phyloP scores from a whole-genome alignment of 495 filamentous ascomycete species.

The Talaromyces trachyspermus region DNA sequence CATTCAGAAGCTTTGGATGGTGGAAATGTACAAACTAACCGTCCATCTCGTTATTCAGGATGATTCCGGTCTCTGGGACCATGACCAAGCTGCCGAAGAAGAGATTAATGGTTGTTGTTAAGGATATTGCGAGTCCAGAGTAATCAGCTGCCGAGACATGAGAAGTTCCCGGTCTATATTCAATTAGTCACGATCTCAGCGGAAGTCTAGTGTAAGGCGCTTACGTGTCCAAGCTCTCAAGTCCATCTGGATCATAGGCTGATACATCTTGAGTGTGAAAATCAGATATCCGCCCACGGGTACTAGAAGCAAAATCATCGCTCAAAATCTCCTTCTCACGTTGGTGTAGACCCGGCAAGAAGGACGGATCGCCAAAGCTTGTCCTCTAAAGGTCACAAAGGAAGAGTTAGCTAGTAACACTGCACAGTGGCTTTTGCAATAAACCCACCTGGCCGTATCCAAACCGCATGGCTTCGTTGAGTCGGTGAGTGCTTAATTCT shows the following conservation, averaged over 20 bases:
- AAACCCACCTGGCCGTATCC: constrained; percentile 60
- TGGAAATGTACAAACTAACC: constrained; percentile 33
- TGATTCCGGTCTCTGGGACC: constrained; percentile 73
- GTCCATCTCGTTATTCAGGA: constrained; percentile 95
- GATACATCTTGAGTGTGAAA: constrained; percentile 55
- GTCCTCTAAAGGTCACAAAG: constrained; percentile 36
- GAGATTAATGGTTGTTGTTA: constrained; percentile 79
- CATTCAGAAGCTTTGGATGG: background rate
- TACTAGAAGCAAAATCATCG: constrained; percentile 43
- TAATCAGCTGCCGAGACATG: constrained; percentile 66
- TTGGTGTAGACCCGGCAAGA: constrained; percentile 52
- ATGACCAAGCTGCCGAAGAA: constrained; percentile 73
- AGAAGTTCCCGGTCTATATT: constrained; percentile 56
- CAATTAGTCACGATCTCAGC: constrained; percentile 1
- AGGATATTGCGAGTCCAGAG: constrained; percentile 60
- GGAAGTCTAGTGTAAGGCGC: constrained; percentile 4
- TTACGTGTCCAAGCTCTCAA: constrained; percentile 55
- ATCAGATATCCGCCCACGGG: constrained; percentile 65
- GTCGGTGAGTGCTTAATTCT: constrained; percentile 65
- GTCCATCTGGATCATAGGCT: constrained; percentile 60
- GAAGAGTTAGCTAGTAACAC: background rate
- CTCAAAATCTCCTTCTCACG: constrained; percentile 63
- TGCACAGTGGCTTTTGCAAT: background rate
- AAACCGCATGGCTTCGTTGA: constrained; percentile 83
- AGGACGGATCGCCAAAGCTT: constrained; percentile 72